Base-by-base conservation (phyloP, 2,329 filamentous ascomycete genomes). In the Dothideomycetes sp. region DNA sequence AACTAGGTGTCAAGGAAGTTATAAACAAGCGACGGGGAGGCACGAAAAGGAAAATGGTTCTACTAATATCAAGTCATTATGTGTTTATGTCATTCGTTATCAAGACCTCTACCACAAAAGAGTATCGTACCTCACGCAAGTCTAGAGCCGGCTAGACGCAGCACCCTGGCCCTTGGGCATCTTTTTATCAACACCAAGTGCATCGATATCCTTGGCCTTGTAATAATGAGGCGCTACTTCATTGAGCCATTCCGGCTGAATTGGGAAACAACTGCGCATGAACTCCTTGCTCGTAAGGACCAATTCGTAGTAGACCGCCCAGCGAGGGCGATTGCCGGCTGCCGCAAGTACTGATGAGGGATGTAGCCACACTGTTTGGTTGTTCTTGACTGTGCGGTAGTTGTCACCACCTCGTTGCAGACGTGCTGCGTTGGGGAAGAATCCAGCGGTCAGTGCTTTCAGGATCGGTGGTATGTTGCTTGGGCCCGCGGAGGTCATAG, bases 221-320 rank as follows among this genome's bases (percentile, higher is more conserved):
- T 95, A 85, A 57, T 87, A 94, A 65, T 96, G 91, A 47, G 89
- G 89, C 47, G 91, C 91, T 46, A 91, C 77, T 63, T 96, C 89
- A 5, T 78, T 75, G 52, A 98, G 59, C 88, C 88, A 95, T 56
- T 79, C 78, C 0, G 83, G 70, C 55, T 93, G 80, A 38, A 96
- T 75, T 1, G 87, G 87, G 70, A 94, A 80, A 44, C 83, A 83
- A 53, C 78, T 84, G 17, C 89, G 72, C 80, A 94, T 93, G 60
- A 89, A 98, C 68, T 95, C 89, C 67, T 93, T 93, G 19, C 75
- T 82, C 25, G 84, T 89, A 51, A 84, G 70, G 8, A 88, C 83
- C 41, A 89, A 62, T 62, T 91, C 84, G 56, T 84, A 85, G 61
- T 91, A 98, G 12, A 94, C 76, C 11, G 94, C 77, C 74, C 84